Percentiles rank a stretch among this genome's conserved stretches.
These are phyloP conservation scores for Erigeron canadensis DNA, from an alignment of 129 eudicot species.

Conservation along the genomic window DNA sequence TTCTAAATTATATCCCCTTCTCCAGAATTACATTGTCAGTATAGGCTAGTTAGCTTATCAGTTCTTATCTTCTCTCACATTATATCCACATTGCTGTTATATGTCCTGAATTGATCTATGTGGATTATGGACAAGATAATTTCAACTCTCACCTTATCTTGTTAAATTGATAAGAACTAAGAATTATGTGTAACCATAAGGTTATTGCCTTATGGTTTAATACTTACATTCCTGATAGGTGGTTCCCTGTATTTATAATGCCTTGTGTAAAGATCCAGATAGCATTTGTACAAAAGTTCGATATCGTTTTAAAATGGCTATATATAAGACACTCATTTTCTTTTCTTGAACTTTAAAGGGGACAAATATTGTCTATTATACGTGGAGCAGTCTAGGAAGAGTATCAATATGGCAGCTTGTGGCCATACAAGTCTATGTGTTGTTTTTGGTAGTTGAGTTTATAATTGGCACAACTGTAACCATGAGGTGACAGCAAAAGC, in stretches of 20 bases:
- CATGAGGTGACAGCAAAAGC: conserved; percentile 8
- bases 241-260: too few species aligned
- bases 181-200: neutral
- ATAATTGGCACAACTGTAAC: neutral
- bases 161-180: conserved; percentile 1
- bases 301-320: too few species aligned
- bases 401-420: too few species aligned
- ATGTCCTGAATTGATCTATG: conserved; percentile 13
- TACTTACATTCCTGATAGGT: too few species aligned
- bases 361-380: too few species aligned
- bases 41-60: conserved; percentile 24
- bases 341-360: too few species aligned
- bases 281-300: too few species aligned
- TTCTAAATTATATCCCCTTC: conserved; percentile 21
- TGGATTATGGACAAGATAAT: conserved; percentile 21
- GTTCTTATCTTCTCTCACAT: conserved; percentile 16
- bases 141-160: conserved; percentile 12
- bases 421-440: neutral
- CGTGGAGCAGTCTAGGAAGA: too few species aligned
- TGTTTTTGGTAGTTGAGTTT: conserved; percentile 15
- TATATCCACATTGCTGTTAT: neutral
- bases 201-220: neutral
- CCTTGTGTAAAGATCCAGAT: too few species aligned
- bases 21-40: conserved; percentile 10
- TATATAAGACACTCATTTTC: too few species aligned